Base-by-base conservation (phyloP, 1,139 yeast genomes). In the Yamadazyma trypodendri region DNA sequence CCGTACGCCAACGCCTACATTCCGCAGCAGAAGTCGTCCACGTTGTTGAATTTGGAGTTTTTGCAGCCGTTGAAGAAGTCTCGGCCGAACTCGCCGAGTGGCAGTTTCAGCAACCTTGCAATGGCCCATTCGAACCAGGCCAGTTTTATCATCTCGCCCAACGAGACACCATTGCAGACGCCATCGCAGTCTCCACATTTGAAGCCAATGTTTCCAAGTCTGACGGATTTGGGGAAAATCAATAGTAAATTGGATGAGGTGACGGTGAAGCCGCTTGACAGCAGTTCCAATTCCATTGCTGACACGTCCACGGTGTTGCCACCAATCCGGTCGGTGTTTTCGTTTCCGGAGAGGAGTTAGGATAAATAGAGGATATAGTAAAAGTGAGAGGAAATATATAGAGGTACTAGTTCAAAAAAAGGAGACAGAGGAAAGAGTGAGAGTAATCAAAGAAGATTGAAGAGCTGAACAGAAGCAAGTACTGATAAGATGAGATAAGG, bases 161-260 rank as follows among this genome's bases (percentile, higher is more conserved):
- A 53, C 37, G 71, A 65, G 14, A 66, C 73, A 2, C 73, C 73
- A 8, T 49, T 64, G 25, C 70, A 65, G 41, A 69, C 76, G 0
- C 76, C 76, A n/a, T 55, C 61, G 20, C 73, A 68, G 38, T 63
- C 72, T 24, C 76, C 76, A 4, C 69, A 60, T 34, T 54, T 68
- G 43, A 58, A 52, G 29, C 64, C 72, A 10, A 30, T 17, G 5
- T 31, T 34, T 6, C 18, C 21, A 7, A 31, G 32, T 12, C 41
- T 32, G 13, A 40, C 46, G 11, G 46, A 43, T 32, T 37, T 43
- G 22, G 15, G 25, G 14, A 37, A 31, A 6, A 10, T 43, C 4
- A 38, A 37, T 16, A 32, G 31, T 9, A 34, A 33, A 21, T 37
- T 43, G 30, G 37, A 28, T 8, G 34, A 42, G 27, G 41, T 48